Base-by-base conservation (phyloP, 2,329 filamentous ascomycete genomes). In the Dactylellina drechsleri region DNA sequence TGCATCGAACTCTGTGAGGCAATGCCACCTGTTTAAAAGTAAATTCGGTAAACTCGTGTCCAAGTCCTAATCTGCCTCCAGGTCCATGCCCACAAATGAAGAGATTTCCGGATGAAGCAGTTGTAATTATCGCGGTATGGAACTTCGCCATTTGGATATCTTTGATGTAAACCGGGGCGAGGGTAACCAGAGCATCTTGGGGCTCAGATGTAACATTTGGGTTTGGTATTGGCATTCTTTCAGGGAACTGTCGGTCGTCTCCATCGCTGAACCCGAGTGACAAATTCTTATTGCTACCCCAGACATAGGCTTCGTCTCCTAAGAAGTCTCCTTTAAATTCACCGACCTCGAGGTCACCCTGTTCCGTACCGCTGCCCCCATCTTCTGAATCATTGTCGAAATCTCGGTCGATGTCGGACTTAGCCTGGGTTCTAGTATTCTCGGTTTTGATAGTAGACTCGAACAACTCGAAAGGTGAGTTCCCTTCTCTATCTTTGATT, bases 201-300 rank as follows among this genome's bases (percentile, higher is more conserved):
- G 45, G 64, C 10, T 57, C 64, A 36, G 20, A 20, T 3, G 31
- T 50, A 23, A n/a, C 31, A 28, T 92, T 89, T 0, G 95, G 92
- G 15, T 94, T 88, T 66, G 88, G 87, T 40, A 98, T 82, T 36
- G 86, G 84, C 10, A 97, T 88, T 8, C 92, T 90, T 81, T 98
- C 95, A 0, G 95, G 95, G 79, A 91, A 96, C 77, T 98, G 93
- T 2, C 95, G 89, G 80, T 99, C 94, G 81, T 97, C 93, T 79
- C 96, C 91, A 80, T 99, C 93, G n/a, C 93, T 93, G 74, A 98
- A 90, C 0, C 95, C 95, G 20, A 99, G 86, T 0, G 92, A 95
- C 8, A 96, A 83, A 78, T 99, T 99, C 80, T 95, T 96, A 83
- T 97, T 99, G 82, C 93, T 98, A 58, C 95, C 95, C 82, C 98